These are phyloP conservation scores for Starmerella davenportii DNA, from an alignment of 805 yeast genomes.

Conservation along the genomic window DNA sequence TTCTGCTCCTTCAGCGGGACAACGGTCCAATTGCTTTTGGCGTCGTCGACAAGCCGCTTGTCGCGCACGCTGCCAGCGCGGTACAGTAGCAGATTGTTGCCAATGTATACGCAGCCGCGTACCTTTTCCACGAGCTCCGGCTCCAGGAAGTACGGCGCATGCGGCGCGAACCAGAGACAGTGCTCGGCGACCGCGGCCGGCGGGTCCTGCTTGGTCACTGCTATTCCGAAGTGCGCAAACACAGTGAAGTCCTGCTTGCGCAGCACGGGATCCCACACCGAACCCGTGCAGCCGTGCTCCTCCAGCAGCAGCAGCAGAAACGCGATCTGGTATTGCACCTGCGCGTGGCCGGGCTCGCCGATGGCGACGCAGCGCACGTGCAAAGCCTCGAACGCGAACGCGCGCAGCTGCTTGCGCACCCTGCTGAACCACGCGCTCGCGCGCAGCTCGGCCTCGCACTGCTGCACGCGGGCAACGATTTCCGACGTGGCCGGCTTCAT, in stretches of 20 bases:
- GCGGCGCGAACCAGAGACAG: constrained; percentile 10
- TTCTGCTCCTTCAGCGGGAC: constrained; percentile 9
- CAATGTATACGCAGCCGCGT: constrained; percentile 4
- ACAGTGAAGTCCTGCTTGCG: constrained; percentile 5
- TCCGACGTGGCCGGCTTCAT: background rate
- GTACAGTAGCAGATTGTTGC: constrained; percentile 6
- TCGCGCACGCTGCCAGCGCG: constrained; percentile 5
- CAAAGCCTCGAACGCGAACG: background rate
- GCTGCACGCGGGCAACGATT: background rate
- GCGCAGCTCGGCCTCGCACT: background rate
- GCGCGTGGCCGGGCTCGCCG: constrained; percentile 1
- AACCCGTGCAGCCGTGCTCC: background rate
- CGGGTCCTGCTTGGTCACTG: constrained; percentile 5
- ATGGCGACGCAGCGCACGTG: background rate
- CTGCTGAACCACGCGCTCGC: background rate
- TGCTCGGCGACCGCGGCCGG: too few relatives aligned
- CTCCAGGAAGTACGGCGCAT: constrained; percentile 11
- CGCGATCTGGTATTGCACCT: constrained; percentile 10
- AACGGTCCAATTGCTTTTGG: background rate
- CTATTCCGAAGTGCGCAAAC: constrained; percentile 4
- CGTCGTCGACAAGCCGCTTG: background rate
- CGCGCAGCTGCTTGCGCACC: background rate
- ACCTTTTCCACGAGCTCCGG: constrained; percentile 6
- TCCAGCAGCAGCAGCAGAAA: constrained; percentile 4
- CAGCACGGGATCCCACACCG: constrained; percentile 11